Conservation (phyloP, 2,329 filamentous ascomycete genomes). For the Hymenoscyphus salicellus region DNA sequence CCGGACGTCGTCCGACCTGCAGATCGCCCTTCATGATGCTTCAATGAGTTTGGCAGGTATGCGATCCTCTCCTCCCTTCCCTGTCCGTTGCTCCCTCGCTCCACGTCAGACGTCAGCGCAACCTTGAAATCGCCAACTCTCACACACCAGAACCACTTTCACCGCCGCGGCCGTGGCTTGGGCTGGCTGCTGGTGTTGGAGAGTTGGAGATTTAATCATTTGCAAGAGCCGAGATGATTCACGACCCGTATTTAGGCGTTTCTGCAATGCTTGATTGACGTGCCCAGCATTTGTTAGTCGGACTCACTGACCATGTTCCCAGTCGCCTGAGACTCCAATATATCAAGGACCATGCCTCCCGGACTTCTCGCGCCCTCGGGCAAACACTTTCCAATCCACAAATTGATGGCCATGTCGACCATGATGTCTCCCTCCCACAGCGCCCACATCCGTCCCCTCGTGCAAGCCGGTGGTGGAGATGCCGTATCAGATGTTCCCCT, state of each 20-base stretch:
- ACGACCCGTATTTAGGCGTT: not conserved
- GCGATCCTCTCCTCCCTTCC: constrained; percentile 3
- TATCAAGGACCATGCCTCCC: constrained; percentile 18
- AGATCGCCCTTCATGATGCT: not conserved
- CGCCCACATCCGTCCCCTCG: constrained; percentile 24
- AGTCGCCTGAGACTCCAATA: constrained; percentile 17
- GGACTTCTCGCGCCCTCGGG: constrained; percentile 26
- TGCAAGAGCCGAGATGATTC: not conserved
- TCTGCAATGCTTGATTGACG: not conserved
- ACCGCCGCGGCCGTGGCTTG: not conserved
- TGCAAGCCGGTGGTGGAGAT: constrained; percentile 29
- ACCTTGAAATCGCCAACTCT: not conserved
- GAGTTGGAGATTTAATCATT: not conserved
- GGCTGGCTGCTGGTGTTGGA: not conserved
- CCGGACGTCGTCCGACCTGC: not conserved
- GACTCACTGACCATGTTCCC: constrained; percentile 12
- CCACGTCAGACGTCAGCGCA: constrained; percentile 2
- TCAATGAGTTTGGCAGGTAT: constrained; percentile 3
- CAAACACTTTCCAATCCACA: constrained; percentile 36
- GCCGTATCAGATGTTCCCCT: constrained; percentile 23
- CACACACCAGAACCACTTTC: not conserved
- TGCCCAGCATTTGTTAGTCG: not conserved
- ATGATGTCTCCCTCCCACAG: constrained; percentile 30
- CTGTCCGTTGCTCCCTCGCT: not conserved
- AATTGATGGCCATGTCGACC: constrained; percentile 36